Conservation (phyloP, 1,284 basidiomycete species). For the Stygiomarasmius scandens region DNA sequence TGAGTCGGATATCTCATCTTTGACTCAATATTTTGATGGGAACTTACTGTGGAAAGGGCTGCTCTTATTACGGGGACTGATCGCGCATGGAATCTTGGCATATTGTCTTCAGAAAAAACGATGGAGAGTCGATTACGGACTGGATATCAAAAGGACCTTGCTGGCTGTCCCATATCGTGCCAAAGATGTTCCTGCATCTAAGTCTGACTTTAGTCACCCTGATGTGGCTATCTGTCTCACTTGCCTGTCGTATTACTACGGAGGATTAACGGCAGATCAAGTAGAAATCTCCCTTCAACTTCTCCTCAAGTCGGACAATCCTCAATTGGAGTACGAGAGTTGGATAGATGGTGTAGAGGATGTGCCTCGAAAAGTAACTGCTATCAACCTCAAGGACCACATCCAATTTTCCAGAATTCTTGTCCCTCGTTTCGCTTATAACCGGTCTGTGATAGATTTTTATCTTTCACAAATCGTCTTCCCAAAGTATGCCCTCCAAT, state of each 20-base stretch:
- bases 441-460: slow-evolving; percentile 48
- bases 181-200: slow-evolving; percentile 49
- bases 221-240: slow-evolving; percentile 52
- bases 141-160: slow-evolving; percentile 45
- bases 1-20: background rate
- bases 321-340: slow-evolving; percentile 41
- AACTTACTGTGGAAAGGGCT: slow-evolving; percentile 32
- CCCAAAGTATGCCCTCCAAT: slow-evolving; percentile 52
- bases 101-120: slow-evolving; percentile 44
- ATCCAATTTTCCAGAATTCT: slow-evolving; percentile 30
- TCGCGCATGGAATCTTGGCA: slow-evolving; percentile 45
- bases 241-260: slow-evolving; percentile 55
- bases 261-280: slow-evolving; percentile 44
- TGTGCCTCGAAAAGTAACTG: slow-evolving; percentile 15
- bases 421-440: slow-evolving; percentile 31
- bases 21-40: background rate
- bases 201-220: slow-evolving; percentile 58
- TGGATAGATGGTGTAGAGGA: slow-evolving; percentile 47
- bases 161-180: slow-evolving; percentile 57
- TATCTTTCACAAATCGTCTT: slow-evolving; percentile 51
- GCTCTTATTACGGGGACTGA: slow-evolving; percentile 47
- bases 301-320: slow-evolving; percentile 48
- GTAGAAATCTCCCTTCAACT: slow-evolving; percentile 41
- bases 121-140: slow-evolving; percentile 58
- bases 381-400: slow-evolving; percentile 45